These are phyloP conservation scores for Amanita pallidorosea DNA, from an alignment of 768 basidiomycete species.

Conservation along the genomic window DNA sequence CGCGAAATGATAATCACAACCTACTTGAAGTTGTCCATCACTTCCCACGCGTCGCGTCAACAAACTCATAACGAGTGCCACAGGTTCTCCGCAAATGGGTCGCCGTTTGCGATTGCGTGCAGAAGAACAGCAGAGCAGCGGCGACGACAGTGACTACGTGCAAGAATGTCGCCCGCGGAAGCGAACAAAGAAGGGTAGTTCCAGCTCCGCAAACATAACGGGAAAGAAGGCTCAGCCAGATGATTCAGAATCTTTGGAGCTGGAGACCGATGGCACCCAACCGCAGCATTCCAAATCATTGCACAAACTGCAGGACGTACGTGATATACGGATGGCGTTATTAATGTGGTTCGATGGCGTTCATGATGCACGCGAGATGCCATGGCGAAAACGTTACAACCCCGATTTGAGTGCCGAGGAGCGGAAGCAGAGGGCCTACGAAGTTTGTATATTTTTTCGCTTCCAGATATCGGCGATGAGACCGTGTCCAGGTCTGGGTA, in stretches of 20 bases:
- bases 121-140: not conserved
- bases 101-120: not conserved
- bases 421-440: conserved; percentile 82
- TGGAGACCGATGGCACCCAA: conserved; percentile 7
- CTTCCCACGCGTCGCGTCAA: too few relatives aligned
- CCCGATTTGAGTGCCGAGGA: conserved; percentile 39
- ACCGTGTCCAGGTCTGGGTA: conserved; percentile 58
- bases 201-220: not conserved
- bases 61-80: not conserved
- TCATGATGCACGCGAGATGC: conserved; percentile 69
- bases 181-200: not conserved
- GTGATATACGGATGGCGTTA: conserved; percentile 37
- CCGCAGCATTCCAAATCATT: conserved; percentile 30
- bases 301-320: conserved; percentile 35
- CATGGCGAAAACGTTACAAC: conserved; percentile 77
- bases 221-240: not conserved
- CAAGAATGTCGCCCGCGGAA: not conserved
- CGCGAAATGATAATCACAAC: too few relatives aligned
- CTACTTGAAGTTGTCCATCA: too few relatives aligned
- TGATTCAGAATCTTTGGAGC: not conserved
- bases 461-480: not conserved
- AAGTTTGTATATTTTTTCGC: conserved; percentile 35
- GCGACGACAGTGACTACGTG: conserved; percentile 1
- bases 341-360: conserved; percentile 64
- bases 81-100: not conserved